Percentiles rank a stretch among this genome's conserved stretches.
phyloP scores from a whole-genome alignment of 108 stramenopile species.

The Nitzschia sp. region DNA sequence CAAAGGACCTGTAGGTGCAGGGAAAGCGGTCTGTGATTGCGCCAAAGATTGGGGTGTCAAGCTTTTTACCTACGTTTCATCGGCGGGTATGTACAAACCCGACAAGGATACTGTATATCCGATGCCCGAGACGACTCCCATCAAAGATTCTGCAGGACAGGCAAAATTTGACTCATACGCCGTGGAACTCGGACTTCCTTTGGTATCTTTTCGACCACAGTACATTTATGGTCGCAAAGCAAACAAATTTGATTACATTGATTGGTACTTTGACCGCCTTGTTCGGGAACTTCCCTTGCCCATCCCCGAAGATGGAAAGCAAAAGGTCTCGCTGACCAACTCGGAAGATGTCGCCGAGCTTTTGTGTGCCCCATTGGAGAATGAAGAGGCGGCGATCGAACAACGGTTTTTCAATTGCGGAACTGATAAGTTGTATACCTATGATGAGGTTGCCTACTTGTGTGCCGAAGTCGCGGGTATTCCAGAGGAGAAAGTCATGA shows the following conservation, averaged over 20 bases:
- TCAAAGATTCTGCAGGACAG: slow-evolving; percentile 79
- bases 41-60: slow-evolving; percentile 76
- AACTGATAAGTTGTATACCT: slow-evolving; percentile 66
- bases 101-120: slow-evolving; percentile 54
- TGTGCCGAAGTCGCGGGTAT: slow-evolving; percentile 83
- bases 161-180: slow-evolving; percentile 68
- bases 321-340: slow-evolving; percentile 81
- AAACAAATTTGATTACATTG: slow-evolving; percentile 87
- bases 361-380: slow-evolving; percentile 66
- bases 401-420: slow-evolving; percentile 87
- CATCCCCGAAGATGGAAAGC: slow-evolving; percentile 79
- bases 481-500: slow-evolving; percentile 44
- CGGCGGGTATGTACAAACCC: slow-evolving; percentile 82
- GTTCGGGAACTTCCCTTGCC: slow-evolving; percentile 59
- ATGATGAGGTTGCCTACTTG: slow-evolving; percentile 77
- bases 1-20: slow-evolving; percentile 69
- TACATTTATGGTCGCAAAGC: slow-evolving; percentile 82
- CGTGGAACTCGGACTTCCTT: slow-evolving; percentile 61
- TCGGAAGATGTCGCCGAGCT: slow-evolving; percentile 81
- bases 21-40: slow-evolving; percentile 67
- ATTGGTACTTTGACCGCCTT: slow-evolving; percentile 85
- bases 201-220: slow-evolving; percentile 76
- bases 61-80: slow-evolving; percentile 72
- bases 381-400: slow-evolving; percentile 72
- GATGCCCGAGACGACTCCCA: slow-evolving; percentile 80